Conservation (phyloP, 2,329 filamentous ascomycete species). For the Arthrobotrys iridis region DNA sequence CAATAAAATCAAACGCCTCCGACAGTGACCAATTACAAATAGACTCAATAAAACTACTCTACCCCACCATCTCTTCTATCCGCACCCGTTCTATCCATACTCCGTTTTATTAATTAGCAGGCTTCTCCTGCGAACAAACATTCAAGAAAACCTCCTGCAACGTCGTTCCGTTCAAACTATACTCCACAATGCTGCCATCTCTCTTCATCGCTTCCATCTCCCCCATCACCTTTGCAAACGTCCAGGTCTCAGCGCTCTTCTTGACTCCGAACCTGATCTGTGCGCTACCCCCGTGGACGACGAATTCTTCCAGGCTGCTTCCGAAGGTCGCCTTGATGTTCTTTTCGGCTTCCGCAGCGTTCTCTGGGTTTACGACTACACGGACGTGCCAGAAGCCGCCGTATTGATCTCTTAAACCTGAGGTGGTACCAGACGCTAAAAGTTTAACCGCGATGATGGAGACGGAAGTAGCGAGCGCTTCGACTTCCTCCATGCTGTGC, state of each 20-base stretch:
- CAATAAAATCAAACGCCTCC: background rate
- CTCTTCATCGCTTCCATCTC: slow-evolving; percentile 48
- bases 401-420: slow-evolving; percentile 37
- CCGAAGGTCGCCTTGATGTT: slow-evolving; percentile 15
- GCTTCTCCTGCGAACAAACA: slow-evolving; percentile 48
- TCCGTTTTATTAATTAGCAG: background rate
- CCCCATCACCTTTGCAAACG: slow-evolving; percentile 34
- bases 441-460: slow-evolving; percentile 60
- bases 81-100: background rate
- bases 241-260: slow-evolving; percentile 25
- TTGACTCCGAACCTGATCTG: slow-evolving; percentile 43
- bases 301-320: slow-evolving; percentile 19
- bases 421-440: slow-evolving; percentile 58
- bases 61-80: background rate
- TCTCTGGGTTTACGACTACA: slow-evolving; percentile 7
- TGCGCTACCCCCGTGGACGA: slow-evolving; percentile 20
- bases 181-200: slow-evolving; percentile 42
- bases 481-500: slow-evolving; percentile 62
- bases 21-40: too few species aligned
- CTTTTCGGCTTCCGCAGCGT: background rate
- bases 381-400: slow-evolving; percentile 49
- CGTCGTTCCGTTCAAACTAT: slow-evolving; percentile 49
- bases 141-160: slow-evolving; percentile 53
- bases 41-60: background rate
- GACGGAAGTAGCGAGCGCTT: slow-evolving; percentile 60